Evolutionary conservation across 345 rosid genomes (phyloP).

Genomic region (Dovyalis caffra): DNA sequence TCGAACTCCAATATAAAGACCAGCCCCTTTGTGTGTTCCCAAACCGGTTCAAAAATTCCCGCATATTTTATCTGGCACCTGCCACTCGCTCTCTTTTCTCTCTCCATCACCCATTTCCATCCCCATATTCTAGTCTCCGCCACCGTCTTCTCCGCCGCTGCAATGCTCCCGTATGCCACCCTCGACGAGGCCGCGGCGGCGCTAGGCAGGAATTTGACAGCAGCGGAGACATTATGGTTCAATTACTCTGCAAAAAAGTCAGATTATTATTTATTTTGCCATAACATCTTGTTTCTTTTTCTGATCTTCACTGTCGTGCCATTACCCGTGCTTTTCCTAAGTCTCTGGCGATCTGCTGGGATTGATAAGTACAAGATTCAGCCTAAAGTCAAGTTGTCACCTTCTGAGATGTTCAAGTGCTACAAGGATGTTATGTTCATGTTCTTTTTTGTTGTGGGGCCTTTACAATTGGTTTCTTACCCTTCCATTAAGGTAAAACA

Average conservation of each 20-base stretch:
- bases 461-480: conserved; percentile 76
- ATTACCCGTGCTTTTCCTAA: conserved; percentile 56
- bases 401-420: conserved; percentile 60
- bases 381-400: conserved; percentile 65
- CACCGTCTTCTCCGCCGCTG: conserved; percentile 1
- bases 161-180: conserved; percentile 73
- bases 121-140: neutral
- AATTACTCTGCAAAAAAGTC: conserved; percentile 77
- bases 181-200: conserved; percentile 60
- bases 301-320: conserved; percentile 71
- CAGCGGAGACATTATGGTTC: conserved; percentile 73
- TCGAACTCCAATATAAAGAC: neutral
- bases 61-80: conserved; percentile 26
- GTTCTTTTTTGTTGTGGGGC: conserved; percentile 78
- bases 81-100: neutral
- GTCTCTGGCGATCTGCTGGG: conserved; percentile 47
- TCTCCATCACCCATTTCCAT: neutral
- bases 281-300: conserved; percentile 72
- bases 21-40: neutral
- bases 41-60: conserved; percentile 25
- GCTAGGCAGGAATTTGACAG: conserved; percentile 73
- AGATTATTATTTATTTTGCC: conserved; percentile 81
- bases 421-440: conserved; percentile 73
- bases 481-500: conserved; percentile 70
- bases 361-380: conserved; percentile 77